Evolutionary conservation across 306 rosid species (phyloP).

Genomic region (Vigna radiata): DNA sequence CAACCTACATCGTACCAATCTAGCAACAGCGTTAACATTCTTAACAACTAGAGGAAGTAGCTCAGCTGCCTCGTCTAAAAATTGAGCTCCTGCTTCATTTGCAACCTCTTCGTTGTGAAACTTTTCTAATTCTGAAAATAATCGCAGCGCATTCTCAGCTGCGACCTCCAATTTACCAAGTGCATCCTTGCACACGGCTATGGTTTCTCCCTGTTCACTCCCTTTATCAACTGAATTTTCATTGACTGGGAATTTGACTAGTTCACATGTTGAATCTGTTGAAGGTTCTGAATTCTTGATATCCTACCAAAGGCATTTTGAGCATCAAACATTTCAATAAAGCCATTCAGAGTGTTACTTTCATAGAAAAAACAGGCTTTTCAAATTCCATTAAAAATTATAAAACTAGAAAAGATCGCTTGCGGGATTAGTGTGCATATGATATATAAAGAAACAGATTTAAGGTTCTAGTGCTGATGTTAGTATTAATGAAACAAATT

Average conservation of each 20-base stretch:
- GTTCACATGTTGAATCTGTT: conserved; percentile 42
- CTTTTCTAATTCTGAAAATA: conserved; percentile 47
- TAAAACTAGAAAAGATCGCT: not conserved
- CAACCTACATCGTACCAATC: conserved; percentile 53
- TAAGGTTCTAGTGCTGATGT: not conserved
- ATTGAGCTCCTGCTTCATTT: conserved; percentile 46
- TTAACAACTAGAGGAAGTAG: conserved; percentile 60
- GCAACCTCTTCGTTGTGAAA: conserved; percentile 46
- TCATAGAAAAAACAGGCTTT: no score
- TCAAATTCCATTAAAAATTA: no score
- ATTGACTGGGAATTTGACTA: conserved; percentile 30
- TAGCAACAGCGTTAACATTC: conserved; percentile 60
- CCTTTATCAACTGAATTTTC: conserved; percentile 44
- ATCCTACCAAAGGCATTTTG: conserved; percentile 49
- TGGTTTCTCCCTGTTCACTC: conserved; percentile 47
- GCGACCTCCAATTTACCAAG: conserved; percentile 59
- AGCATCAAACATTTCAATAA: conserved; percentile 37
- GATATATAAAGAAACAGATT: conserved; percentile 5
- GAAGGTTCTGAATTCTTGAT: conserved; percentile 42
- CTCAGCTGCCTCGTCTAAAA: conserved; percentile 56
- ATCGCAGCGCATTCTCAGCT: conserved; percentile 55
- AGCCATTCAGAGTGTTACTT: not conserved
- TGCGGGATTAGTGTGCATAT: conserved; percentile 2
- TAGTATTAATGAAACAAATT: not conserved
- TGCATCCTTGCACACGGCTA: conserved; percentile 63